Evolutionary conservation across 2,329 filamentous ascomycete genomes (phyloP).

Genomic region (Orbilia javanica): DNA sequence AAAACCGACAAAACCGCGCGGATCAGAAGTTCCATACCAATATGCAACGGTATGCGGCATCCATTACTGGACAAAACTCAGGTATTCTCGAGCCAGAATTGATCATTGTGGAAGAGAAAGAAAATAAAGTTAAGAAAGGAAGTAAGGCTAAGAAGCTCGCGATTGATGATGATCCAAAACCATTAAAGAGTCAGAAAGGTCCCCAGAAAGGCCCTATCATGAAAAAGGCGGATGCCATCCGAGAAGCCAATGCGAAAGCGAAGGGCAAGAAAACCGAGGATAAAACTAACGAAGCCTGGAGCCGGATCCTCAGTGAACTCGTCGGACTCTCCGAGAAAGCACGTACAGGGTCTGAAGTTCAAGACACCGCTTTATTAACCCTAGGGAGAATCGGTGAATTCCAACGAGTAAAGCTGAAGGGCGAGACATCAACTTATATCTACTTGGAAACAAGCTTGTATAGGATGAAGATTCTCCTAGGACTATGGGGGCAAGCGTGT

Average conservation of each 20-base stretch:
- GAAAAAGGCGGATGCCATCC: conserved; percentile 52
- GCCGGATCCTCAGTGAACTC: conserved; percentile 29
- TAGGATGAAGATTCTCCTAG: conserved; percentile 30
- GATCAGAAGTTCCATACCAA: conserved; percentile 77
- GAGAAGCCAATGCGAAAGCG: conserved; percentile 52
- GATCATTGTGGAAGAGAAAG: conserved; percentile 69
- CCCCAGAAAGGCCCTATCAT: not conserved
- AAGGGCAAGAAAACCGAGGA: conserved; percentile 57
- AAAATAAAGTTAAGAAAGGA: conserved; percentile 43
- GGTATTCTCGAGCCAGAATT: conserved; percentile 75
- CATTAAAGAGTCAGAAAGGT: not conserved
- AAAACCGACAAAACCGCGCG: conserved; percentile 63
- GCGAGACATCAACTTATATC: conserved; percentile 26
- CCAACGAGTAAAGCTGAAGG: conserved; percentile 34
- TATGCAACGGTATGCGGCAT: conserved; percentile 77
- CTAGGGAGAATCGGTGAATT: conserved; percentile 36
- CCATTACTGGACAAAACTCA: conserved; percentile 75
- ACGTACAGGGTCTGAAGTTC: conserved; percentile 6
- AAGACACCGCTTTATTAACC: conserved; percentile 30
- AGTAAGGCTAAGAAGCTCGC: conserved; percentile 41
- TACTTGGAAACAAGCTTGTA: conserved; percentile 44
- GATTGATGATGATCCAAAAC: not conserved
- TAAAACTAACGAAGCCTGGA: conserved; percentile 16
- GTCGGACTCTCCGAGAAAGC: conserved; percentile 16
- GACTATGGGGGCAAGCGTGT: conserved; percentile 42